These are phyloP conservation scores for Globisporangium alternatum DNA, from an alignment of 352 stramenopile genomes.

Conservation along the genomic window DNA sequence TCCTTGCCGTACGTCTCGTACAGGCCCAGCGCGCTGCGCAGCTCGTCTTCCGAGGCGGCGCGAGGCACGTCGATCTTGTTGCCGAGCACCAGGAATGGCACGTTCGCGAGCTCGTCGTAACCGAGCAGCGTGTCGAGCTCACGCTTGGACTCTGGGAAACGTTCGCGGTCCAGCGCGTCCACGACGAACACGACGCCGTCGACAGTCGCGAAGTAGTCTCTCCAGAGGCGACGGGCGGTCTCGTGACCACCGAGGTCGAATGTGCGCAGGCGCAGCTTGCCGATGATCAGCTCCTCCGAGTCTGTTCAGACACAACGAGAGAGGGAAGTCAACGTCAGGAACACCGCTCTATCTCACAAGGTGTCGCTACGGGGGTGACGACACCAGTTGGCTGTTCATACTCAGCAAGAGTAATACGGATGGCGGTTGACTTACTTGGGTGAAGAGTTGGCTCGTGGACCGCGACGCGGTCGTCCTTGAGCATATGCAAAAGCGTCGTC, in stretches of 20 bases:
- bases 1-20: conserved; percentile 99
- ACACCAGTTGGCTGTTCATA: neutral
- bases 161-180: conserved; percentile 97
- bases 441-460: conserved; percentile 96
- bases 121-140: conserved; percentile 97
- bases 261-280: conserved; percentile 98
- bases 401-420: neutral
- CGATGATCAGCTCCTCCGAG: conserved; percentile 91
- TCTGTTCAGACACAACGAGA: conserved; percentile 33
- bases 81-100: conserved; percentile 98
- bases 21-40: conserved; percentile 95
- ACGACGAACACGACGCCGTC: conserved; percentile 99
- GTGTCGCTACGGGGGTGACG: neutral
- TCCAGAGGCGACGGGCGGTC: conserved; percentile 96
- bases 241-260: conserved; percentile 99
- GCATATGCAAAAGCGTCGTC: conserved; percentile 99
- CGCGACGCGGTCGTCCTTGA: conserved; percentile 98
- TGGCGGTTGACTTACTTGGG: conserved; percentile 64
- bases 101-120: conserved; percentile 96
- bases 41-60: conserved; percentile 98
- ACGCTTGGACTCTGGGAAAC: conserved; percentile 99
- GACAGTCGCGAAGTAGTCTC: conserved; percentile 99
- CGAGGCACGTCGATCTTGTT: conserved; percentile 99
- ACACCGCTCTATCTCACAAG: neutral
- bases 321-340: conserved; percentile 1